Evolutionary conservation across 176 grass and related monocot species (phyloP).

Genomic region (Aegilops sharonensis): DNA sequence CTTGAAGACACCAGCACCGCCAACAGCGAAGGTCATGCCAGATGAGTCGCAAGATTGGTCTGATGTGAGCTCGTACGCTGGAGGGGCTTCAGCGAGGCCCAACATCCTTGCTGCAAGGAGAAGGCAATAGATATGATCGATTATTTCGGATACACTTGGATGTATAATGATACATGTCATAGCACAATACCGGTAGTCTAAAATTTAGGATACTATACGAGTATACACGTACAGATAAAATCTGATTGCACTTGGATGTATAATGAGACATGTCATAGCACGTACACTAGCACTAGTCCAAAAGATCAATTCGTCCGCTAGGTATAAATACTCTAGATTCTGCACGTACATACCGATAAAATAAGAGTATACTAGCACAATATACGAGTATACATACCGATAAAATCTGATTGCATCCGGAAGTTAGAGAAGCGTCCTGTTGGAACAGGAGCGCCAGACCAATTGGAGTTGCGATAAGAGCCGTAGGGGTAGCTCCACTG

Average conservation of each 20-base stretch:
- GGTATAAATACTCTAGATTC: neutral
- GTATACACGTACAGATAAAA: neutral
- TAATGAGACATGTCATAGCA: too few species aligned
- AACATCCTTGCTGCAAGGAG: conserved; percentile 21
- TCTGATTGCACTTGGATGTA: neutral
- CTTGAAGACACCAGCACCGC: conserved; percentile 21
- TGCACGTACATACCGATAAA: neutral
- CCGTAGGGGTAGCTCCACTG: neutral
- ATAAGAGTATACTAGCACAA: neutral
- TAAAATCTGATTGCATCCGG: neutral
- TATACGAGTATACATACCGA: neutral
- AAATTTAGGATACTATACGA: too few species aligned
- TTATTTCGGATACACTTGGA: neutral
- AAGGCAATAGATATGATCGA: neutral
- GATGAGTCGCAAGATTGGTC: neutral
- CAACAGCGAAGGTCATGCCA: conserved; percentile 63
- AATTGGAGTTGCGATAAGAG: neutral
- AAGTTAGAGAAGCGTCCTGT: neutral
- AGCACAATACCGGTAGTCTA: too few species aligned
- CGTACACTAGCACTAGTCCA: neutral
- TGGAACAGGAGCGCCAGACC: neutral
- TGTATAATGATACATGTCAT: neutral
- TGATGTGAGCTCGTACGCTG: neutral
- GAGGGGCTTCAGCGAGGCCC: neutral
- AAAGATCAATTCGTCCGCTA: neutral